Base-by-base conservation (phyloP, 176 grass and related monocot genomes). In the maize (Zea mays) region DNA sequence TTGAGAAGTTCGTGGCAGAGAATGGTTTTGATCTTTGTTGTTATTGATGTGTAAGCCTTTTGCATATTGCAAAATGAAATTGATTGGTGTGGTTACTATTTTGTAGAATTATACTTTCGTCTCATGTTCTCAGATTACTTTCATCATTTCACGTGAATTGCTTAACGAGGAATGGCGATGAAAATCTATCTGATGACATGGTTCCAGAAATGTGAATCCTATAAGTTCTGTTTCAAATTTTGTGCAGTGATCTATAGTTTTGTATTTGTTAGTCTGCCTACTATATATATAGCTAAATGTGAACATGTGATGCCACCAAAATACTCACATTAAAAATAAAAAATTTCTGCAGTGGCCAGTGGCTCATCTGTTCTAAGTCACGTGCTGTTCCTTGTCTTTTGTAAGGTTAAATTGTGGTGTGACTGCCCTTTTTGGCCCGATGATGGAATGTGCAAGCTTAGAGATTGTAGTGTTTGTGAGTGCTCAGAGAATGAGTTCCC, bases 351-450 rank as follows among this genome's bases (percentile, higher is more conserved):
- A 82, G 40, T n/a, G n/a, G n/a, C n/a, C 37, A 33, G 19, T 67
- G 9, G 8, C 36, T 70, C 54, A 43, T 54, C 37, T 76, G 65
- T 65, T 72, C 68, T 78, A 67, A 79, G 10, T 59, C 15, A 72
- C 67, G 4, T 0, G 20, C 37, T 67, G 0, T 54, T 73, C 62
- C 34, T 49, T 73, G 48, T 37, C 16, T 44, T 77, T 80, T 87
- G 48, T 45, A 79, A 95, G 96, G 92, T 88, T 83, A 99, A 99
- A 82, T 74, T 99, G 73, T 93, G 92, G 96, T 99, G 96, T 81
- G 88, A 95, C 79, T 99, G 96, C 68, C 92, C 90, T 63, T 95
- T 99, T 65, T 99, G 96, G 90, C 92, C 92, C 69, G 96, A 95
- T 78, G 96, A 99, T 72, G 90, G 92, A 45, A 99, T 99, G 96